Evolutionary conservation across 1,284 basidiomycete genomes (phyloP).

Genomic region (Cystobasidium slooffiae): DNA sequence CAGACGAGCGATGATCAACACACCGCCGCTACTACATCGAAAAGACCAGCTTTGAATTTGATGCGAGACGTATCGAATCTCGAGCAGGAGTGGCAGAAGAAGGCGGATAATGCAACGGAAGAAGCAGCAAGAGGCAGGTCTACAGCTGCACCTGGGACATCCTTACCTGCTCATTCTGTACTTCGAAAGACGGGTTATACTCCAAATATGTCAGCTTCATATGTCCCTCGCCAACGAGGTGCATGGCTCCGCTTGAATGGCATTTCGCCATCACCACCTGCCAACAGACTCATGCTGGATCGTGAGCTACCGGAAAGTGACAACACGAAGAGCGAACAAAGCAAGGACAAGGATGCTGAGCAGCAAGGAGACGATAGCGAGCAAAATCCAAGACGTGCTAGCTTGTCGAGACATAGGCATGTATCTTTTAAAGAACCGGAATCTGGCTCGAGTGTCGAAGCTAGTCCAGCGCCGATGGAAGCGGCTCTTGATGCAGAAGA

Average conservation of each 20-base stretch:
- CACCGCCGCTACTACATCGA: neutral
- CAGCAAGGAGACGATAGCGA: neutral
- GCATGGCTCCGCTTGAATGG: conserved; percentile 37
- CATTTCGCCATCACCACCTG: conserved; percentile 29
- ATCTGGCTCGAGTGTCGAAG: neutral
- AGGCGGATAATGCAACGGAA: neutral
- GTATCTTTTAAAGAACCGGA: conserved; percentile 42
- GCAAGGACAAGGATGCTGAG: neutral
- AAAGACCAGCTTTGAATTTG: conserved; percentile 31
- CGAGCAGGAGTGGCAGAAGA: conserved; percentile 9
- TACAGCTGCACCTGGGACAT: neutral
- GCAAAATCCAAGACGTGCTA: neutral
- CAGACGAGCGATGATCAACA: conserved; percentile 5
- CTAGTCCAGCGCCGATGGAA: neutral
- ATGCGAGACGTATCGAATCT: conserved; percentile 30
- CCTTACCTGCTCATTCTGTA: neutral
- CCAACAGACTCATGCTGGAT: neutral
- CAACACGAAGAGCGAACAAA: neutral
- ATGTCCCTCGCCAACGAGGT: conserved; percentile 1
- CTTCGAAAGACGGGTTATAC: conserved; percentile 1
- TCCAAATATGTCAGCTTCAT: conserved; percentile 15
- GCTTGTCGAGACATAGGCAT: conserved; percentile 15
- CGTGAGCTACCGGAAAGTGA: neutral
- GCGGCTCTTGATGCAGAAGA: neutral
- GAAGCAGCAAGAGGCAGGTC: neutral